These are phyloP conservation scores for Tylopilus orsonianus DNA, from an alignment of 1,284 basidiomycete species.

Conservation along the genomic window DNA sequence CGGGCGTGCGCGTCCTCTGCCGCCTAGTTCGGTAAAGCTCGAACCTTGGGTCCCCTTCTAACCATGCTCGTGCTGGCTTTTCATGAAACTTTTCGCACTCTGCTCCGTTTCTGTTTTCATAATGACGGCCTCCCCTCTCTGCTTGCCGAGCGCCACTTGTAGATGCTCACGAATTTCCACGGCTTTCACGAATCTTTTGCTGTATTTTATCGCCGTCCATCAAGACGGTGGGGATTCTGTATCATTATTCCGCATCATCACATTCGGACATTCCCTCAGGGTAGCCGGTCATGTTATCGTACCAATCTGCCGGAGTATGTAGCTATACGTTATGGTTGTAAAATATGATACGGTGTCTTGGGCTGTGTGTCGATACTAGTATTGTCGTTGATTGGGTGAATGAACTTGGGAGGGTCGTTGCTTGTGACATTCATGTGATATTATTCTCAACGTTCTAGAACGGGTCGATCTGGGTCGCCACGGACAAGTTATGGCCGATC, in stretches of 20 bases:
- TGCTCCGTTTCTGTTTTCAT: conserved; percentile 4
- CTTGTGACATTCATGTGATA: conserved; percentile 24
- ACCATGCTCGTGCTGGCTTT: conserved; percentile 5
- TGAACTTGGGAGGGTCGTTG: no score
- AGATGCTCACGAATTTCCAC: conserved; percentile 31
- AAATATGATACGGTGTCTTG: conserved; percentile 30
- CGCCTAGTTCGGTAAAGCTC: conserved; percentile 5
- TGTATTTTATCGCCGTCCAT: conserved; percentile 30
- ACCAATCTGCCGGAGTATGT: conserved; percentile 30
- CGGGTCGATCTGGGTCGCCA: conserved; percentile 7
- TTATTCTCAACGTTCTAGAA: neutral
- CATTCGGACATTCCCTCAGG: conserved; percentile 23
- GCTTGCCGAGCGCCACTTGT: conserved; percentile 8
- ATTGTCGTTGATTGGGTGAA: no score
- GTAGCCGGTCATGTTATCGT: conserved; percentile 25
- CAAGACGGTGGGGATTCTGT: conserved; percentile 27
- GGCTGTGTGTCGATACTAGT: conserved; percentile 11
- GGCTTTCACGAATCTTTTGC: conserved; percentile 24
- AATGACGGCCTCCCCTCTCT: conserved; percentile 2
- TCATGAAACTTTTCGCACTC: conserved; percentile 11
- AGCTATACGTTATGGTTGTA: conserved; percentile 39
- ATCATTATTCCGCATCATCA: conserved; percentile 37
- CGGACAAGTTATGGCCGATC: conserved; percentile 17
- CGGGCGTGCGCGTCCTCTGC: conserved; percentile 5
- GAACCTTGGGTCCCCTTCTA: conserved; percentile 1